These are phyloP conservation scores for Dactylonectria estremocensis DNA, from an alignment of 2,329 filamentous ascomycete genomes.

Conservation along the genomic window DNA sequence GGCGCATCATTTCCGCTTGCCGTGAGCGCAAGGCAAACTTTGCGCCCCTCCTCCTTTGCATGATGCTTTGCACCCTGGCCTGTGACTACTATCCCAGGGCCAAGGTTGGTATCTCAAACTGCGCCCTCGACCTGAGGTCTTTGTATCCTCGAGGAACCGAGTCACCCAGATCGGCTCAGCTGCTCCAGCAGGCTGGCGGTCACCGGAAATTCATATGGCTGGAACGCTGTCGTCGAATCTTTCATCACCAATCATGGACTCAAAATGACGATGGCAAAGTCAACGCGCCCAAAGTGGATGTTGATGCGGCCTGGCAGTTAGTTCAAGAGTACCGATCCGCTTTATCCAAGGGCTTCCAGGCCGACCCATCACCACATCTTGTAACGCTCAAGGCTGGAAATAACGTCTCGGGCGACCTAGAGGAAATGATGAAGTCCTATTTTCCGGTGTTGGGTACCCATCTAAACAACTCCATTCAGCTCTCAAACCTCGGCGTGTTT, in stretches of 20 bases:
- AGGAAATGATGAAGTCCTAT: background rate
- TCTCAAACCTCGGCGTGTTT: slow-evolving; percentile 26
- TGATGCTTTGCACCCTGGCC: slow-evolving; percentile 34
- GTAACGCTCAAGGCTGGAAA: slow-evolving; percentile 11
- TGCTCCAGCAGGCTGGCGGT: slow-evolving; percentile 21
- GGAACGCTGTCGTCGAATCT: slow-evolving; percentile 8
- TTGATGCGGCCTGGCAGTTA: slow-evolving; percentile 9
- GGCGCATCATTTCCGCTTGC: slow-evolving; percentile 29
- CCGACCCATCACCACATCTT: background rate
- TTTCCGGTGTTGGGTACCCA: slow-evolving; percentile 18
- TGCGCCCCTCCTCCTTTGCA: slow-evolving; percentile 39
- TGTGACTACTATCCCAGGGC: slow-evolving; percentile 43
- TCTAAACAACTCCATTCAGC: slow-evolving; percentile 26
- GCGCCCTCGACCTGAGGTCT: slow-evolving; percentile 29
- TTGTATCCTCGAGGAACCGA: slow-evolving; percentile 8
- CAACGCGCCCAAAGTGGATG: background rate
- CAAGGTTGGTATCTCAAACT: slow-evolving; percentile 34
- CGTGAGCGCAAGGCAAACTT: slow-evolving; percentile 40
- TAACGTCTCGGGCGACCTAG: slow-evolving; percentile 13
- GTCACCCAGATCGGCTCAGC: slow-evolving; percentile 3
- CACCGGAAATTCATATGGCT: slow-evolving; percentile 23
- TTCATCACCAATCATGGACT: background rate
- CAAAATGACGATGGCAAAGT: background rate
- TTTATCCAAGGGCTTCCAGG: slow-evolving; percentile 4
- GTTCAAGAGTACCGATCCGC: slow-evolving; percentile 14